A percentile compares a stretch with the other conserved stretches of the same genome.
These are phyloP conservation scores for Amanita inopinata DNA, from an alignment of 768 basidiomycete species.

Conservation along the genomic window DNA sequence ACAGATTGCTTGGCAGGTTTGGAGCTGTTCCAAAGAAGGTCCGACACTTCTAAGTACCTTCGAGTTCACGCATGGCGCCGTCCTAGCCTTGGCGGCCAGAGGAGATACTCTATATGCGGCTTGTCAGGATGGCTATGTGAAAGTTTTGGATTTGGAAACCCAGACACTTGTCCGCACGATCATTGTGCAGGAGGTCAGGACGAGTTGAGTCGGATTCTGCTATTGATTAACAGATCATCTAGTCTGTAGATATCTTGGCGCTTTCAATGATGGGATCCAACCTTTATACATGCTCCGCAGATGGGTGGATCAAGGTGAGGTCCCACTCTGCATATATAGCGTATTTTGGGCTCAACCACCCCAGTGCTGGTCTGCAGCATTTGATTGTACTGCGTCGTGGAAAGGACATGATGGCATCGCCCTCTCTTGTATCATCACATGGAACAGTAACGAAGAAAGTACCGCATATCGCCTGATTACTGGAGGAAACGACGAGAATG, in stretches of 20 bases:
- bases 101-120: constrained; percentile 86
- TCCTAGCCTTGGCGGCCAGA: constrained; percentile 65
- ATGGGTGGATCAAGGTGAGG: constrained; percentile 61
- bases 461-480: constrained; percentile 45
- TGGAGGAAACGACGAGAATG: constrained; percentile 76
- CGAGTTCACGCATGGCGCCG: constrained; percentile 65
- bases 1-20: constrained; percentile 42
- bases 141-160: constrained; percentile 86
- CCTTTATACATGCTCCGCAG: constrained; percentile 55
- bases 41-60: constrained; percentile 55
- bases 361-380: constrained; percentile 76
- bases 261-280: constrained; percentile 62
- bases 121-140: constrained; percentile 89
- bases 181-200: constrained; percentile 67
- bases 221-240: constrained; percentile 3
- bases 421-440: constrained; percentile 64
- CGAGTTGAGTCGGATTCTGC: background rate
- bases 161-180: constrained; percentile 80
- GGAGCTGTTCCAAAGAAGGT: constrained; percentile 41
- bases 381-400: constrained; percentile 82
- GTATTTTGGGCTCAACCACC: background rate
- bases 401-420: constrained; percentile 72
- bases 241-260: constrained; percentile 77
- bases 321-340: background rate
- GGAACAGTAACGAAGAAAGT: constrained; percentile 18